Base-by-base conservation (phyloP, 2,329 filamentous ascomycete species). In the Claviceps paspali region DNA sequence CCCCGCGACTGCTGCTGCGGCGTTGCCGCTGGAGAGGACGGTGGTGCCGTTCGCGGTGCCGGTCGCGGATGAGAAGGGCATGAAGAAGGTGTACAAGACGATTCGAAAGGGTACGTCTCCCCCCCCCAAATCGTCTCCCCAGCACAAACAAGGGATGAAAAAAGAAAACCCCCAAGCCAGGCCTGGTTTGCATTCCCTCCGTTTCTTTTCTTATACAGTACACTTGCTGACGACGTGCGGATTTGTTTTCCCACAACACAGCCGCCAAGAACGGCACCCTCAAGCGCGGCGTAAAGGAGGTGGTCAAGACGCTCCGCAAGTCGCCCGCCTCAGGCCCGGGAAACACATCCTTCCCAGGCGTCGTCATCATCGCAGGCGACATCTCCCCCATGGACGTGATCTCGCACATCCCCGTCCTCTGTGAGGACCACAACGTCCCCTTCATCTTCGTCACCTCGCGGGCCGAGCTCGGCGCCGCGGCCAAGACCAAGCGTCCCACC, bases 361-460 rank as follows among this genome's bases (percentile, higher is more conserved):
- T 98, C 48, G 85, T 95, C 52, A 70, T 98, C 58, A 84, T 98
- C 49, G 91, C 91, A 26, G 91, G 84, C 51, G 91, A 98, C 63
- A 96, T 98, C 67, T 94, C 84, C 37, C 91, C 91, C 47, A 88
- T 91, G 79, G 91, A 98, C 62, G 91, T 98, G 59, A 95, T 98
- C 65, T 91, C 84, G 42, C 91, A 98, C 65, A 83, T 98, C 47
- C 91, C 91, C 52, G 83, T 98, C 40, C 79, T 96, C 41, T 96
- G 91, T 72, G 91, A 98, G 67, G 88, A 96, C 65, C 87, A 95
- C 71, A 84, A 83, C 62, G 84, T 95, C 42, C 91, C 91, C 24
- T 98, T 96, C 66, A 76, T 98, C 61, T 98, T 92, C 61, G 83
- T 98, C 51, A 76, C 79, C 43, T 92, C 82, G 53, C 80, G 91